Percentiles rank a stretch among this genome's conserved stretches.
These are phyloP conservation scores for Dendrobium nobile DNA, from an alignment of 106 monocot genomes.

Conservation along the genomic window DNA sequence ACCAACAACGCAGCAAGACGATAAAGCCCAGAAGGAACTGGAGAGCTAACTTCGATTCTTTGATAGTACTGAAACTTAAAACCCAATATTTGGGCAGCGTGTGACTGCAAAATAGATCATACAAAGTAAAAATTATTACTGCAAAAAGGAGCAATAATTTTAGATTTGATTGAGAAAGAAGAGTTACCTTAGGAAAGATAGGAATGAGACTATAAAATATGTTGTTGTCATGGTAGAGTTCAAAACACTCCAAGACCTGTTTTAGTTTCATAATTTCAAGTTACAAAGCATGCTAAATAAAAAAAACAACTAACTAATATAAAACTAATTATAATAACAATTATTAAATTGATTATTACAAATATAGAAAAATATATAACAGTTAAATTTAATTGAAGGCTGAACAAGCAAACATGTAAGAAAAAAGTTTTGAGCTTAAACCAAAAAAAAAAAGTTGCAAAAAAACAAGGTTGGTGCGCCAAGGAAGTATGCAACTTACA, in stretches of 20 bases:
- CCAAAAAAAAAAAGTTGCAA: neutral
- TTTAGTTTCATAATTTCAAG: conserved; percentile 7
- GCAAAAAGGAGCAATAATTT: conserved; percentile 5
- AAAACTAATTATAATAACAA: neutral
- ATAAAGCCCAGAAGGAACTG: conserved; percentile 74
- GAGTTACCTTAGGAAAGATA: conserved; percentile 72
- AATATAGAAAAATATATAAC: neutral
- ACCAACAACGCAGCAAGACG: conserved; percentile 72
- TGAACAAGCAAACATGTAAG: conserved; percentile 1
- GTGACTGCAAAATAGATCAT: conserved; percentile 53
- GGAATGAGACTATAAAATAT: conserved; percentile 81
- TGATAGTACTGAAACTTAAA: conserved; percentile 99
- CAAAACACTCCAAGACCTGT: conserved; percentile 94
- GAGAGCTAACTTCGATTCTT: conserved; percentile 67
- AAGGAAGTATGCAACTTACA: conserved; percentile 37
- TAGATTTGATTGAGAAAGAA: neutral
- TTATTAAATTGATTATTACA: neutral
- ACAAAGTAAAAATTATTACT: neutral
- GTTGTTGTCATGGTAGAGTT: conserved; percentile 66
- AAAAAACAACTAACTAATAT: neutral
- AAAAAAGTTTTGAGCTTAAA: neutral
- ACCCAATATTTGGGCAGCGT: conserved; percentile 93
- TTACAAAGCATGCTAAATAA: neutral
- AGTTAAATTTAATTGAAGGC: neutral
- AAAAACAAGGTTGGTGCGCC: neutral